A percentile compares a stretch with the other conserved stretches of the same genome.
These are phyloP conservation scores for Tuber microsphaerosporum DNA, from an alignment of 495 filamentous ascomycete genomes.

Conservation along the genomic window DNA sequence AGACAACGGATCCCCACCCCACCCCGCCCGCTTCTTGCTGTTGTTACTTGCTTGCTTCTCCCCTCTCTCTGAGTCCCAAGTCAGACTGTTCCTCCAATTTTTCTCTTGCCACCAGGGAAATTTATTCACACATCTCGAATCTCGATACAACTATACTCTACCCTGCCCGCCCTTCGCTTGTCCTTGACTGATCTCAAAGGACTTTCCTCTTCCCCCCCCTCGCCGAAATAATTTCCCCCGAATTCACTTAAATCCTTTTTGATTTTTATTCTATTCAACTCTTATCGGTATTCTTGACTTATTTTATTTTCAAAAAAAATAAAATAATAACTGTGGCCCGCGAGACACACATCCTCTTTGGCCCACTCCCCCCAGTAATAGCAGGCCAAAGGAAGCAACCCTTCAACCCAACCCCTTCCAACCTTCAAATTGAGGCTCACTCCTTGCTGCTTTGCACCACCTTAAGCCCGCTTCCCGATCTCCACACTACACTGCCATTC, in stretches of 20 bases:
- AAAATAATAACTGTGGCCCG: background rate
- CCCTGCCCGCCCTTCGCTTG: background rate
- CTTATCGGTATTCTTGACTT: background rate
- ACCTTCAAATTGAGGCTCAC: slow-evolving; percentile 2
- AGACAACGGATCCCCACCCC: background rate
- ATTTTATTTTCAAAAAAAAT: background rate
- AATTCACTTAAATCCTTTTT: slow-evolving; percentile 1
- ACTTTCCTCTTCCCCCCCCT: slow-evolving; percentile 1
- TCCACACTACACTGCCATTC: background rate
- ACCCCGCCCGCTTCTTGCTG: slow-evolving; percentile 2
- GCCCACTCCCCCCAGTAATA: background rate
- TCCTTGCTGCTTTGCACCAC: slow-evolving; percentile 6
- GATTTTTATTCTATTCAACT: background rate
- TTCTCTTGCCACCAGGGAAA: background rate
- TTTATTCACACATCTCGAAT: background rate
- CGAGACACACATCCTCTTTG: background rate
- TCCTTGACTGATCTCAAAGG: slow-evolving; percentile 4
- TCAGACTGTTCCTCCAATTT: slow-evolving; percentile 1
- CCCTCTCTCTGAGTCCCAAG: background rate
- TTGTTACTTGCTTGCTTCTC: background rate
- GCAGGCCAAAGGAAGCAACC: slow-evolving; percentile 1
- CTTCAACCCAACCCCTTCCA: background rate
- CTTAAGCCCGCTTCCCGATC: slow-evolving; percentile 1
- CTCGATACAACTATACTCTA: background rate
- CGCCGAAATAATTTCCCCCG: slow-evolving; percentile 10